Conservation (phyloP, 345 rosid genomes). For the Hibiscus mutabilis region DNA sequence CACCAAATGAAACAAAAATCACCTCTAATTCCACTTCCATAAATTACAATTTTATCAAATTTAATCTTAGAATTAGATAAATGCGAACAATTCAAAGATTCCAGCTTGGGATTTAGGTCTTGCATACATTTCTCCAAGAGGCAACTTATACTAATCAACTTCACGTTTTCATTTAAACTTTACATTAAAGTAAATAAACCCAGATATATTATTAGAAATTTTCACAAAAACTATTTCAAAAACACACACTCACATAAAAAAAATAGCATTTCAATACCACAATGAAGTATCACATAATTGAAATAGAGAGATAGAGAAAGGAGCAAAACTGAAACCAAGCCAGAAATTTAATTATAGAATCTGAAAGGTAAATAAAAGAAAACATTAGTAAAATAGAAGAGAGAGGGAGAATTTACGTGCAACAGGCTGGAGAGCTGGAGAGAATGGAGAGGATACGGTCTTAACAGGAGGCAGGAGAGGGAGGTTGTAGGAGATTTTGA, state of each 20-base stretch:
- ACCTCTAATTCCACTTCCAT: background rate
- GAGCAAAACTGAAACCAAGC: constrained; percentile 6
- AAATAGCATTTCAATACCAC: background rate
- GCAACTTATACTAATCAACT: background rate
- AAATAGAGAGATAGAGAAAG: background rate
- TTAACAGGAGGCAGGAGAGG: constrained; percentile 7
- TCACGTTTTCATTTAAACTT: background rate
- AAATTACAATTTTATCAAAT: background rate
- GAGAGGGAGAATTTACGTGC: constrained; percentile 44
- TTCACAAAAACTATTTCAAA: background rate
- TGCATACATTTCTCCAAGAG: background rate
- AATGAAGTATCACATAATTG: background rate
- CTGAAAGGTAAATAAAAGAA: background rate
- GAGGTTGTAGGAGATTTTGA: constrained; percentile 39
- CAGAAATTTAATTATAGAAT: background rate
- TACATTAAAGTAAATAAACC: background rate
- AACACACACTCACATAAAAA: background rate
- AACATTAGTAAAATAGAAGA: background rate
- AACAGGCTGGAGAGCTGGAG: constrained; percentile 50
- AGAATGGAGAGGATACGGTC: constrained; percentile 32
- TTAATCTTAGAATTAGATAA: background rate
- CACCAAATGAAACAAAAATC: background rate
- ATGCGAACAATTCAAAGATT: background rate
- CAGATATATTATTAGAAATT: background rate
- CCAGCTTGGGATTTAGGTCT: background rate